phyloP scores from a whole-genome alignment of 371 early-diverging fungal species.

The Circinella umbellata region DNA sequence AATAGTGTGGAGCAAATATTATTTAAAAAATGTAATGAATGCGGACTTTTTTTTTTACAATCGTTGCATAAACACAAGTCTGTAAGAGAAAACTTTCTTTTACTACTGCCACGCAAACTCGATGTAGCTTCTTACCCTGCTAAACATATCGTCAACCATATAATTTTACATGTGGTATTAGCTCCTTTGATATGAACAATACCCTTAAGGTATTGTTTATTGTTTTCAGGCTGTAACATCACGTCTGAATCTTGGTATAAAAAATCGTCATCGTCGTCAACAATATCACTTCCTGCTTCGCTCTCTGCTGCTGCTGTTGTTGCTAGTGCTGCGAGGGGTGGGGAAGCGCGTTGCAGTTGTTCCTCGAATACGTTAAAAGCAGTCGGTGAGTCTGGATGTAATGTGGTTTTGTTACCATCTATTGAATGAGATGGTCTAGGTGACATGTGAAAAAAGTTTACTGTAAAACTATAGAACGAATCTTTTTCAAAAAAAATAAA shows the following conservation, averaged over 20 bases:
- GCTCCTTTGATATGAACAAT: slow-evolving; percentile 37
- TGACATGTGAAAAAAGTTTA: background rate
- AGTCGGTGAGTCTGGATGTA: background rate
- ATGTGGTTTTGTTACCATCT: background rate
- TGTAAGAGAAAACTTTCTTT: background rate
- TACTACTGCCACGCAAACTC: background rate
- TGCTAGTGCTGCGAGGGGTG: background rate
- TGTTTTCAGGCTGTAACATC: slow-evolving; percentile 7
- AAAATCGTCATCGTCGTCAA: slow-evolving; percentile 20
- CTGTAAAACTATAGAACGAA: background rate
- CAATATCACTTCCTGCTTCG: background rate
- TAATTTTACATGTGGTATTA: slow-evolving; percentile 36
- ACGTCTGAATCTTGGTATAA: slow-evolving; percentile 10
- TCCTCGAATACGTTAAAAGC: too few species aligned
- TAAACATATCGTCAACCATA: slow-evolving; percentile 50
- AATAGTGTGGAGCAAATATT: background rate
- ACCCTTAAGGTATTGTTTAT: slow-evolving; percentile 20
- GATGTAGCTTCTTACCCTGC: slow-evolving; percentile 30
- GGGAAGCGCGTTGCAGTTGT: background rate
- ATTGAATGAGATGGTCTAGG: background rate
- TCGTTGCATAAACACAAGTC: background rate
- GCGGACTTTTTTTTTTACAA: slow-evolving; percentile 10
- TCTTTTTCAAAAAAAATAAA: background rate
- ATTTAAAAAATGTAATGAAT: background rate
- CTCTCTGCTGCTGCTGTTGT: background rate